Evolutionary conservation across 176 grass and related monocot genomes (phyloP), one percentile per base, ranked within the genome.

Genomic region (Puccinellia tenuiflora): DNA sequence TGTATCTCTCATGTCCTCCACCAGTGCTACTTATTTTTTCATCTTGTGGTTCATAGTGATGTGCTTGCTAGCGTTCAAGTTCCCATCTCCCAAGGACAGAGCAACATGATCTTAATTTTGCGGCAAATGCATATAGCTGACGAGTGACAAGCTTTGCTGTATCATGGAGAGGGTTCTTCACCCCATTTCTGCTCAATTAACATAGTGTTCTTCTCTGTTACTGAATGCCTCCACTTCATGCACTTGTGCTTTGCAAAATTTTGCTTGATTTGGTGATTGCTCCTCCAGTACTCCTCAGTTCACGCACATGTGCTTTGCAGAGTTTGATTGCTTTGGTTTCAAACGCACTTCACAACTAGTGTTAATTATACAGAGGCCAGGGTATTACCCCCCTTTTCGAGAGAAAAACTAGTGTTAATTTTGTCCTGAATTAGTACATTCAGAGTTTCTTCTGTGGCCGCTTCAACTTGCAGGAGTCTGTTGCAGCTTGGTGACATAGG

Each of bases 1-100:
- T 85, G 86, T 66, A 88, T 47, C 68, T 88, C 15, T 79, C 68
- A 62, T 51, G 81, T 39, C 14, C 22, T 52, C 39, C 55, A n/a
- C 39, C 2, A 40, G 9, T 76, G 47, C 3, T 9, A 2, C 62
- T 6, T 6, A 73, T 40, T 69, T 54, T 4, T 85, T 20, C 25
- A 67, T 51, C 33, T 77, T 81, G 76, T 63, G 54, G 38, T 80
- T 69, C 70, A 68, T 64, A 68, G 52, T 76, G 3, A 62, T 73
- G 38, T 68, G 6, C 31, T 70, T 63, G 12, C 78, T 31, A 25
- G 21, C n/a, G 37, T 75, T 61, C 75, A 38, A 30, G 2, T 82
- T 76, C 14, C 45, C 18, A 55, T 31, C 68, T 77, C 34, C n/a
- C 59, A 60, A 80, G 6, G 3, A 68, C 10, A 66, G 9, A 79